Evolutionary conservation across 1,284 basidiomycete species (phyloP).

Genomic region (Cryptococcus depauperatus): DNA sequence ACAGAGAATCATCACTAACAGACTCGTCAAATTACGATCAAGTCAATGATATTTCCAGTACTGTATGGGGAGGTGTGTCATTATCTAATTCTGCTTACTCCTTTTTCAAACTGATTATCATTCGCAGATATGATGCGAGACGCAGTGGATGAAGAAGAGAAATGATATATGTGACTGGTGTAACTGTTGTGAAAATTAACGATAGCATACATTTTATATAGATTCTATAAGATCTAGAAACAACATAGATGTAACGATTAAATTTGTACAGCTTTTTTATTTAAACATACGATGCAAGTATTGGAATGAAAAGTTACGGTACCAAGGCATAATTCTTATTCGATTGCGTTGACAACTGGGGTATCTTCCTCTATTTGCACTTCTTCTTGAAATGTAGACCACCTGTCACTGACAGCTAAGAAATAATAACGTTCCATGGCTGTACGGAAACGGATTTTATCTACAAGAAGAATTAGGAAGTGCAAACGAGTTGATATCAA

Average conservation of each 20-base stretch:
- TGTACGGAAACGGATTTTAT: constrained; percentile 76
- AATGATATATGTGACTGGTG: neutral
- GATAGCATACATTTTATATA: neutral
- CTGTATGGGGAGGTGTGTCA: constrained; percentile 38
- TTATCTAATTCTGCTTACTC: neutral
- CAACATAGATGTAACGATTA: too few relatives aligned
- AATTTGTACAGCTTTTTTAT: neutral
- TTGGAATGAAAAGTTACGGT: neutral
- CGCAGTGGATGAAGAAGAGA: constrained; percentile 32
- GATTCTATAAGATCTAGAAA: constrained; percentile 2
- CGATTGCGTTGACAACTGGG: neutral
- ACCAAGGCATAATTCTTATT: neutral
- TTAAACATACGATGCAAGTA: constrained; percentile 2
- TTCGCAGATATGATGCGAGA: constrained; percentile 42
- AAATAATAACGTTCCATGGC: constrained; percentile 86
- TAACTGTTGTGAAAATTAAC: neutral
- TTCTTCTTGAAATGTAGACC: constrained; percentile 33
- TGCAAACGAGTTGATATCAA: neutral
- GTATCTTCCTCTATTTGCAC: constrained; percentile 21
- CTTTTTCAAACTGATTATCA: neutral
- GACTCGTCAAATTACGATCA: too few relatives aligned
- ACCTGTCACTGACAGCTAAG: constrained; percentile 44
- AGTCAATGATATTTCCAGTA: constrained; percentile 29
- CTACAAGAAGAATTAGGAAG: constrained; percentile 30
- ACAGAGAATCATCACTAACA: too few relatives aligned